phyloP scores from a whole-genome alignment of 495 filamentous ascomycete genomes.

The Podospora tetraspora region DNA sequence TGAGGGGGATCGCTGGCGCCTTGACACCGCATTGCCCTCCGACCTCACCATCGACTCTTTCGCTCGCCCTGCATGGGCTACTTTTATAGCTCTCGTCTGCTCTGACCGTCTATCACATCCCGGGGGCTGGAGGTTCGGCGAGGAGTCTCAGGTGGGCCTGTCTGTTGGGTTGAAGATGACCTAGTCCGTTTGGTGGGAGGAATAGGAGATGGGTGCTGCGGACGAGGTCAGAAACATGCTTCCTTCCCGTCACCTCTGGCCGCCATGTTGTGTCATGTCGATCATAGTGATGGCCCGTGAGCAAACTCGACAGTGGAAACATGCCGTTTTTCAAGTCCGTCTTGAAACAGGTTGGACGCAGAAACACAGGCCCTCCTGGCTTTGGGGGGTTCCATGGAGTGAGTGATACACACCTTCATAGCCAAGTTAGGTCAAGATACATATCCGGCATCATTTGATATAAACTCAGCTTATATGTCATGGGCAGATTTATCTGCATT shows the following conservation, averaged over 20 bases:
- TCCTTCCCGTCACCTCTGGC: slow-evolving; percentile 1
- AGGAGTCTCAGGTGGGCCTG: not conserved
- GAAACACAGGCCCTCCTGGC: not conserved
- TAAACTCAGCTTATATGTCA: not conserved
- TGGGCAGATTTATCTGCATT: not conserved
- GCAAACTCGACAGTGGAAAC: not conserved
- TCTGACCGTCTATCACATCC: not conserved
- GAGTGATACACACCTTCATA: not conserved
- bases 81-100: not conserved
- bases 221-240: slow-evolving; percentile 7
- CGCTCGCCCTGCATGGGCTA: not conserved
- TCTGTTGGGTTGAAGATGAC: not conserved
- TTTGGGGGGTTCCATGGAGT: not conserved
- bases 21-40: not conserved
- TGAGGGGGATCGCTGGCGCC: not conserved
- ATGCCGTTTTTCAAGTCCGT: not conserved
- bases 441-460: not conserved
- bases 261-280: not conserved
- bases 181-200: not conserved
- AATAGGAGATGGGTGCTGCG: too few relatives aligned
- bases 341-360: not conserved
- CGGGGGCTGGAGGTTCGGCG: too few relatives aligned
- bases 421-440: not conserved
- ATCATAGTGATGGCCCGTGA: not conserved
- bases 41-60: not conserved